Evolutionary conservation across 1,284 basidiomycete species (phyloP).

Genomic region (Melanopsichium pennsylvanicum): DNA sequence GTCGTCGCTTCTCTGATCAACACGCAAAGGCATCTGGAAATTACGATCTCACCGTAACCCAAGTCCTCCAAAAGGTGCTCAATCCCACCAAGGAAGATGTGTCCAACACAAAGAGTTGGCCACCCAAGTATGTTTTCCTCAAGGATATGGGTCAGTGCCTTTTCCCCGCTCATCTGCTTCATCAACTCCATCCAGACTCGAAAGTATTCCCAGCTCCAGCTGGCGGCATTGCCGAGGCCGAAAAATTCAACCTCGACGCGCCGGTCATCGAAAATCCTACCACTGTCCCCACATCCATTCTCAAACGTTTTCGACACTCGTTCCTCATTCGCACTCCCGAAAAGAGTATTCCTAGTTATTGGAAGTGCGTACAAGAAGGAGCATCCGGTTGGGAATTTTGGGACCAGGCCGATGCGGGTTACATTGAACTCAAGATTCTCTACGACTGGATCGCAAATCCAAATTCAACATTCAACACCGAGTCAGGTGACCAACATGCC

Average conservation of each 20-base stretch:
- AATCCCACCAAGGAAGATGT: constrained; percentile 36
- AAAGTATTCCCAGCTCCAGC: constrained; percentile 46
- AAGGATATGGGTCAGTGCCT: constrained; percentile 64
- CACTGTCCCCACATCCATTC: constrained; percentile 52
- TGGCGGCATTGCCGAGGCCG: background rate
- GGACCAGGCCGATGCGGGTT: constrained; percentile 59
- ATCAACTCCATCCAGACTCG: constrained; percentile 53
- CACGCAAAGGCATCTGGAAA: constrained; percentile 38
- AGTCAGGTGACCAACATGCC: constrained; percentile 18
- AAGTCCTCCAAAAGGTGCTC: constrained; percentile 41
- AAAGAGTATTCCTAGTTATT: constrained; percentile 60
- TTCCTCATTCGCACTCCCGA: constrained; percentile 63
- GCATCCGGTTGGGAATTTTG: constrained; percentile 62
- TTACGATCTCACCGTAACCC: constrained; percentile 46
- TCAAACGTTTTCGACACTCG: constrained; percentile 60
- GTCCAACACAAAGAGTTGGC: constrained; percentile 29
- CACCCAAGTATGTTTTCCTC: constrained; percentile 56
- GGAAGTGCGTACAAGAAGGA: constrained; percentile 59
- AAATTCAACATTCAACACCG: constrained; percentile 53
- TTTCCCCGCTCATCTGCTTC: constrained; percentile 46
- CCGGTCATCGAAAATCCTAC: constrained; percentile 64
- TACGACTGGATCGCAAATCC: constrained; percentile 62
- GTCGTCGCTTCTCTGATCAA: constrained; percentile 52
- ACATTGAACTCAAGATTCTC: constrained; percentile 54
- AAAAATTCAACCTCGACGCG: constrained; percentile 18